Evolutionary conservation across 805 yeast genomes (phyloP), one percentile per base, ranked within the genome.

Genomic region (Metschnikowia vanudenii): DNA sequence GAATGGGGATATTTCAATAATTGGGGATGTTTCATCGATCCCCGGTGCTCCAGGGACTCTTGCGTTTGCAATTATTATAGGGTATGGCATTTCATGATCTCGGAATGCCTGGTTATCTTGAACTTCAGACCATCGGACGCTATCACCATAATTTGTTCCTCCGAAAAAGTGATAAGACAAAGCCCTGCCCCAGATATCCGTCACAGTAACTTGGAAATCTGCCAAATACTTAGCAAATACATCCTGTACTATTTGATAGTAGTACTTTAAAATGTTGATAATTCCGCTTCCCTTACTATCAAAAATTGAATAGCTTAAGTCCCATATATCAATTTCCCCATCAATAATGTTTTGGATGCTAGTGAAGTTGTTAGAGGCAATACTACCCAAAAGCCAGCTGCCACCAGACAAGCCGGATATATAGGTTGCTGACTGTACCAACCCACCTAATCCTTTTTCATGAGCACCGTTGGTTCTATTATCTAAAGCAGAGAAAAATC

Each of bases 1-100:
- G 56, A 62, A 80, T 0, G 87, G 86, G 10, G 75, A 79, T 50
- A 82, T 75, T 58, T 83, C 88, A 49, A 81, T 73, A 3, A 79
- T 47, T 46, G 71, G 73, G 0, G 82, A 74, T 1, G 57, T 17
- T 35, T 63, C 56, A 18, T 67, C 56, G 6, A 44, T 46, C 39
- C 53, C 58, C 7, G 52, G 52, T 3, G 70, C 62, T 17, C 58
- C 65, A 3, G 73, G 75, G 40, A 63, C 67, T 51, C 69, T 71
- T 41, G 66, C 69, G 4, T 65, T 54, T 24, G 76, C 67, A 37
- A 71, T 59, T n/a, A 74, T 68, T 19, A 74, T 75, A 13, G 78
- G 86, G 58, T 68, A 80, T 11, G 77, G 87, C 61, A 65, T 63
- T 14, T 60, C 54, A 39, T 59, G 59, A 33, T 51, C 52, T 17